Percentiles rank a stretch among this genome's conserved stretches.
phyloP scores from a whole-genome alignment of 2,329 filamentous ascomycete genomes.

The Cladorrhinum sp. region DNA sequence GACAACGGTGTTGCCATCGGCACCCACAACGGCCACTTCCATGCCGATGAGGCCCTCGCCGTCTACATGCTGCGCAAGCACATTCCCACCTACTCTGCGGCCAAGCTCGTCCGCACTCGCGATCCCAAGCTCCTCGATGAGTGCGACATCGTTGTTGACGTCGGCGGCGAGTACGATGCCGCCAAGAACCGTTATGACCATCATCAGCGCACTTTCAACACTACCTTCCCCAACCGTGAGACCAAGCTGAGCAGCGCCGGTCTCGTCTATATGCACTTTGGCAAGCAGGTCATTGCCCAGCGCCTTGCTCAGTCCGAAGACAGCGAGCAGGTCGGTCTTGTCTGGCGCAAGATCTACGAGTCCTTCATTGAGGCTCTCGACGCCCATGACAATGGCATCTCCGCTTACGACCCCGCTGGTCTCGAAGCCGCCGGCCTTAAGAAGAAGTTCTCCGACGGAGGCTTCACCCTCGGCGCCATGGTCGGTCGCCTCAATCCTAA shows the following conservation, averaged over 20 bases:
- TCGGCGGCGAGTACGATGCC: conserved; percentile 91
- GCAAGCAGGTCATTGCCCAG: conserved; percentile 73
- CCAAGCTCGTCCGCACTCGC: conserved; percentile 79
- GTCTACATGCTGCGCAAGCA: conserved; percentile 88
- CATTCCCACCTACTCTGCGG: conserved; percentile 71
- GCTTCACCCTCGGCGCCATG: conserved; percentile 79
- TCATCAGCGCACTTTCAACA: conserved; percentile 88
- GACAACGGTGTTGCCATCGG: conserved; percentile 67
- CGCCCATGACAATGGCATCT: conserved; percentile 95
- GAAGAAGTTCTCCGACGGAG: conserved; percentile 80
- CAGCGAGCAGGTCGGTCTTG: conserved; percentile 64
- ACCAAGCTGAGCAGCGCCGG: conserved; percentile 95
- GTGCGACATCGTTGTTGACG: conserved; percentile 95
- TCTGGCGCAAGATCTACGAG: conserved; percentile 88
- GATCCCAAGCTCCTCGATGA: conserved; percentile 72
- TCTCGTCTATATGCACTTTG: conserved; percentile 94
- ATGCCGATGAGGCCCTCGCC: conserved; percentile 95
- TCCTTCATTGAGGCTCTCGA: conserved; percentile 95
- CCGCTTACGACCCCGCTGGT: conserved; percentile 69
- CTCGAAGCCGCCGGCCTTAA: conserved; percentile 68
- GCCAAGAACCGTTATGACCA: conserved; percentile 82
- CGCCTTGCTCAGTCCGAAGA: conserved; percentile 56
- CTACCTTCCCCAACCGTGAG: conserved; percentile 75
- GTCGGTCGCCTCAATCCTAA: conserved; percentile 77
- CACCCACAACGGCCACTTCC: conserved; percentile 98